Percentiles rank a stretch among this genome's conserved stretches.
These are phyloP conservation scores for Candida sakaeoensis DNA, from an alignment of 805 yeast genomes.

Conservation along the genomic window DNA sequence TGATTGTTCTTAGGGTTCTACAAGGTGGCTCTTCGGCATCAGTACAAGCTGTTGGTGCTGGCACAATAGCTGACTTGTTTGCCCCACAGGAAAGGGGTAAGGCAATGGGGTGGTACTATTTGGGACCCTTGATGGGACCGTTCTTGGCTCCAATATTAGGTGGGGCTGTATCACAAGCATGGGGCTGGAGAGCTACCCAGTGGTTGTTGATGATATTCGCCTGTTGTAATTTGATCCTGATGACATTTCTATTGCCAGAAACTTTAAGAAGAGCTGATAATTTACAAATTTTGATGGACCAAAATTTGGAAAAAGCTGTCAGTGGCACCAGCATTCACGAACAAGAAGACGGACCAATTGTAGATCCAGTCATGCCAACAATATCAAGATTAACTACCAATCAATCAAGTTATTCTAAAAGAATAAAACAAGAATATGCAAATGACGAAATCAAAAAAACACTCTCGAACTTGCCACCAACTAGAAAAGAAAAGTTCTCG, in stretches of 20 bases:
- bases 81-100: constrained; percentile 65
- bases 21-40: constrained; percentile 82
- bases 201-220: constrained; percentile 75
- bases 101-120: constrained; percentile 75
- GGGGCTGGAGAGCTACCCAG: constrained; percentile 90
- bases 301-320: constrained; percentile 13
- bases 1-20: constrained; percentile 66
- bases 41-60: constrained; percentile 89
- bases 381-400: constrained; percentile 35
- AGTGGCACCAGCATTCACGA: constrained; percentile 15
- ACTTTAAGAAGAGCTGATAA: constrained; percentile 66
- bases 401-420: constrained; percentile 27
- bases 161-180: constrained; percentile 62
- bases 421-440: constrained; percentile 19
- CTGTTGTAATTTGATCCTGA: constrained; percentile 46
- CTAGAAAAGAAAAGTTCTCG: background rate
- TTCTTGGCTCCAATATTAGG: constrained; percentile 74
- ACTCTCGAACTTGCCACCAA: constrained; percentile 4
- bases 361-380: constrained; percentile 40
- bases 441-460: constrained; percentile 19
- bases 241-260: constrained; percentile 69
- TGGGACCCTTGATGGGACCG: constrained; percentile 83
- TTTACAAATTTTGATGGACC: constrained; percentile 36
- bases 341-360: constrained; percentile 24
- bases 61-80: constrained; percentile 75